Evolutionary conservation across 2,329 filamentous ascomycete species (phyloP), one percentile per base, ranked within the genome.

Genomic region (Beauveria asiatica): DNA sequence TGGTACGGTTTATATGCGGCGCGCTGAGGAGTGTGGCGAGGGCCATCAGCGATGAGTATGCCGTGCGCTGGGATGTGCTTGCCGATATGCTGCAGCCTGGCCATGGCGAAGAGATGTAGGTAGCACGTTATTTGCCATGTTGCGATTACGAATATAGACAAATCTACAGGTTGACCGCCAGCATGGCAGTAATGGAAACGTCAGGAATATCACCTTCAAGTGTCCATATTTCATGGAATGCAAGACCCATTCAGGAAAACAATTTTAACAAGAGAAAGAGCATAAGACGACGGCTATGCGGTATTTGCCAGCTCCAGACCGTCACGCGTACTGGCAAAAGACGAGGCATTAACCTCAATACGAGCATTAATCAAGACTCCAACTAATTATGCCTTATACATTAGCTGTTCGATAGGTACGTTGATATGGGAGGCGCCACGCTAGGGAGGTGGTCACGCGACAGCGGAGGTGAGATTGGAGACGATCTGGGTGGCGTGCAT

Each of bases 21-120:
- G 89, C 88, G 0, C 70, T 95, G 63, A 82, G 85, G 60, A 86
- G 85, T 3, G 82, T 91, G 10, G 84, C 88, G 50, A 80, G 90
- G 65, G 87, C 85, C 27, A 84, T 87, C 51, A 82, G 83, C 19
- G 83, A 88, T 44, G 68, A 72, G 30, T 73, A 75, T 19, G 70
- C 78, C 70, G 65, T 80, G 41, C 79, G 83, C 69, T 90, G 90
- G 86, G 88, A 91, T 71, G 81, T 86, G 63, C 70, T 93, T 62
- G 89, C 87, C 0, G 89, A 93, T 70, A 86, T 85, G 74, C 72
- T 93, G 45, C 86, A 90, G 66, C 59, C 59, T 7, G 59, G 59
- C 3, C 50, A 53, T n/a, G 49, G 57, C 2, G 55, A 57, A 46
- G 55, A 57, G 3, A 50, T 57, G 37, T 57, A 57, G n/a, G 17